Base-by-base conservation (phyloP, 257 asterid genomes). In the Plantago elongata region DNA sequence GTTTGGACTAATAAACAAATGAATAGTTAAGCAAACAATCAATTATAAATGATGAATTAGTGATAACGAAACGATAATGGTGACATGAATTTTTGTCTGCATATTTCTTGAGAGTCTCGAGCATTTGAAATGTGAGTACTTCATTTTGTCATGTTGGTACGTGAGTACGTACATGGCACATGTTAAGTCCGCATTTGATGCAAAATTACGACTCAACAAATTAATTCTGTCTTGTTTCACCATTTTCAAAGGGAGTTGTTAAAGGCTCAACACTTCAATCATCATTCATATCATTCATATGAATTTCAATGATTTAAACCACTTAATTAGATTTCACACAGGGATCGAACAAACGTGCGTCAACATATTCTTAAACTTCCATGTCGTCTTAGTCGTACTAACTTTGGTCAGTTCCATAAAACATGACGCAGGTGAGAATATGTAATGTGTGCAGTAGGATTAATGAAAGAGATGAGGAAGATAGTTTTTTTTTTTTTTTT, bases 241-340 rank as follows among this genome's bases (percentile, higher is more conserved):
- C 40, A 46, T 74, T 81, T 82, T 82, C 95, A 78, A 90, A 77
- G 85, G 93, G 87, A 78, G 96, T 70, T 80, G 96, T 87, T 90
- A 72, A 22, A n/a, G n/a, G n/a, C 27, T 22, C 27, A 22, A 22
- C 27, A 22, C 27, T 22, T 74, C 61, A 67, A 38, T 64, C 40
- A 34, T 34, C 40, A 34, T 34, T 34, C 45, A 37, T 70, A 65
- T 69, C 69, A 70, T 40, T 1, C 5, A 1, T 34, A 22, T 34
- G 8, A 5, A 34, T 34, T 34, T 34, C 40, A 34, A 34, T 34
- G 1, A 22, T 22, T 2, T 2, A 22, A 22, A 22, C 27, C 1
- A 22, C 27, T 22, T 22, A 22, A 22, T 22, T 22, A 22, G n/a
- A 22, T 22, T 22, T 22, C 27, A 22, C n/a, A 22, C 27, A 22